Percentiles rank a stretch among this genome's conserved stretches.
These are phyloP conservation scores for Pythium plurisporium DNA, from an alignment of 352 stramenopile genomes.

Conservation along the genomic window DNA sequence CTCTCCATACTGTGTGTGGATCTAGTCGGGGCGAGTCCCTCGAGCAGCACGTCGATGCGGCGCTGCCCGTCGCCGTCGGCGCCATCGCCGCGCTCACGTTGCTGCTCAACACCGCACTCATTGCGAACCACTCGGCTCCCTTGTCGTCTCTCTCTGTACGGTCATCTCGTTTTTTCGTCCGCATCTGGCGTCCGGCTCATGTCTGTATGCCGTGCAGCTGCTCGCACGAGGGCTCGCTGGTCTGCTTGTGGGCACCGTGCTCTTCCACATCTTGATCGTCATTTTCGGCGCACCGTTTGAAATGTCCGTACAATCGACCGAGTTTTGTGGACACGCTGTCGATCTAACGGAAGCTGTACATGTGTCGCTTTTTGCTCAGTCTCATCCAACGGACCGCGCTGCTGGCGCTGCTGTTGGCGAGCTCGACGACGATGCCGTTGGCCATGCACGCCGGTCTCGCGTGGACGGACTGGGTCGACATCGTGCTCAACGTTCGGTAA, in stretches of 20 bases:
- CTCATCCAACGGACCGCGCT: constrained; percentile 59
- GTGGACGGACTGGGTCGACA: constrained; percentile 39
- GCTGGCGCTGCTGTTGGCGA: constrained; percentile 54
- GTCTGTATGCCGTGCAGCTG: not conserved
- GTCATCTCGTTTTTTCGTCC: not conserved
- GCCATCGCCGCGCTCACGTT: constrained; percentile 30
- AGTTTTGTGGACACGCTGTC: not conserved
- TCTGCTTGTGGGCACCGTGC: constrained; percentile 30
- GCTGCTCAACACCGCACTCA: constrained; percentile 25
- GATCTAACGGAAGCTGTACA: too few species aligned
- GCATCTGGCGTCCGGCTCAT: too few species aligned
- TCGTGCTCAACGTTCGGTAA: constrained; percentile 54
- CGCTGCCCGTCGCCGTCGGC: constrained; percentile 36
- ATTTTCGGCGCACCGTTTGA: constrained; percentile 71
- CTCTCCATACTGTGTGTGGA: too few species aligned
- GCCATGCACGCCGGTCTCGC: constrained; percentile 33
- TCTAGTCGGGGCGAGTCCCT: constrained; percentile 21
- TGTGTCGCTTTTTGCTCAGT: constrained; percentile 22
- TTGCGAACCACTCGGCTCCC: constrained; percentile 4
- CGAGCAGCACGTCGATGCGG: constrained; percentile 42
- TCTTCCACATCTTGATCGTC: constrained; percentile 60
- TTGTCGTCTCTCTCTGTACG: not conserved
- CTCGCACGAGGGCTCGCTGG: constrained; percentile 17
- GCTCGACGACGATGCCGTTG: constrained; percentile 39
- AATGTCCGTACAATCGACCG: constrained; percentile 32